Base-by-base conservation (phyloP, 345 rosid species). In the Garcia nutans region DNA sequence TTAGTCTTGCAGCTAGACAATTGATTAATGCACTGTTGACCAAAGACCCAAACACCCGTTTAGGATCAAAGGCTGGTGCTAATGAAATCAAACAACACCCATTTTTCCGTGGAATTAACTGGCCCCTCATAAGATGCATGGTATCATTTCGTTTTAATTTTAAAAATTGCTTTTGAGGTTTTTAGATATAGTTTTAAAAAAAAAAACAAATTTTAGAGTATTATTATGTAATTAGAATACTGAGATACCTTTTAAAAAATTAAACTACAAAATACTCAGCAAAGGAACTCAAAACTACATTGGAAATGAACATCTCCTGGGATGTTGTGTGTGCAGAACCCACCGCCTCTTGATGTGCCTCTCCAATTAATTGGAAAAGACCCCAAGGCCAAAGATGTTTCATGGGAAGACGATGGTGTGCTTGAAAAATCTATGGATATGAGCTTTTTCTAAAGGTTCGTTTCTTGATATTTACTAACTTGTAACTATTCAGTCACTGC, bases 81-180 rank as follows among this genome's bases (percentile, higher is more conserved):
- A 88, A 82, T 72, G 97, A 96, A 82, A 90, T 96, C 80, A 96
- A 93, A 79, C 88, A 92, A 60, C 99, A 93, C 56, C 91, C 93
- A 65, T 96, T 96, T 81, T 96, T 93, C 85, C 92, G 90, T 8
- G 93, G 89, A 73, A 89, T 96, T 65, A 88, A 86, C 77, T 96
- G 99, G 99, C 93, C 98, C 78, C 93, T 96, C 24, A 88, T 93
- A 13, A 95, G 98, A 55, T 79, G 89, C 93, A 90, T 84, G 99
- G 99, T 96, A 90, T 17, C 0, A 26, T 70, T 24, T 47, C 1
- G 23, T 16, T 54, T 20, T 20, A 58, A 73, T 15, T 10, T n/a
- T 20, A 3, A 33, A 33, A 33, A 3, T 33, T 1, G 37, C 5
- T 33, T 3, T 33, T 33, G 31, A 28, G 31, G 2, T 28, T 28